Base-by-base conservation (phyloP, 23 red algal genomes). In the Agarophyton chilense region DNA sequence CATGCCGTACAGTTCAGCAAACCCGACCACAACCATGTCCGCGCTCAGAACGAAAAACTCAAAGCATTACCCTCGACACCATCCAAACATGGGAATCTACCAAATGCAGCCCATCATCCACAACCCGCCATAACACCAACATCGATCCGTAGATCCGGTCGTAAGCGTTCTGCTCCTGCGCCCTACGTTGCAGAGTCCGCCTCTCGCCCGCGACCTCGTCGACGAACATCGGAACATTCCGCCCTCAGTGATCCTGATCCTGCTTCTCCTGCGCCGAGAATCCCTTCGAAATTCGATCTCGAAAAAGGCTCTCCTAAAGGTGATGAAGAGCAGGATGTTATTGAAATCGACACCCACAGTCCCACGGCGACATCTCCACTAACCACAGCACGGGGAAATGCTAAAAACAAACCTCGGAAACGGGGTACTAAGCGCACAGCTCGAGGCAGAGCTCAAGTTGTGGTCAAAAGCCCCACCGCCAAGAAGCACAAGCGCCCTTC, bases 171-270 rank as follows among this genome's bases (percentile, higher is more conserved):
- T 0, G 68, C 68, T 25, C 68, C 68, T 12, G 68, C 68, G 2
- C 68, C 38, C 3, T 74, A 74, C 68, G 41, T 74, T 3, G 68
- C 68, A 43, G 68, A 74, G 41, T 74, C 68, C 9, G 68, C 68
- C n/a, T 74, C 68, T 14, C 68, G 68, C 24, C 68, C 68, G 36
- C 68, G 68, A 4, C 68, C 68, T 34, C 68, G 68, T 19, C 32
- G 41, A 29, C 68, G 68, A 29, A 2, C 47, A 29, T 74, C 68
- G 1, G 68, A 74, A 21, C 16, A 38, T 39, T 18, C 56, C 2
- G 0, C 32, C 35, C 57, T n/a, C 26, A 67, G 21, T 1, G 40
- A 66, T 49, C 33, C 51, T 1, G 40, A 66, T 49, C 33, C 51
- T 1, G 42, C 79, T 17, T 35, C 79, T 7, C 28, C 79, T 1